Evolutionary conservation across 805 yeast genomes (phyloP).

Genomic region (Pichia californica): DNA sequence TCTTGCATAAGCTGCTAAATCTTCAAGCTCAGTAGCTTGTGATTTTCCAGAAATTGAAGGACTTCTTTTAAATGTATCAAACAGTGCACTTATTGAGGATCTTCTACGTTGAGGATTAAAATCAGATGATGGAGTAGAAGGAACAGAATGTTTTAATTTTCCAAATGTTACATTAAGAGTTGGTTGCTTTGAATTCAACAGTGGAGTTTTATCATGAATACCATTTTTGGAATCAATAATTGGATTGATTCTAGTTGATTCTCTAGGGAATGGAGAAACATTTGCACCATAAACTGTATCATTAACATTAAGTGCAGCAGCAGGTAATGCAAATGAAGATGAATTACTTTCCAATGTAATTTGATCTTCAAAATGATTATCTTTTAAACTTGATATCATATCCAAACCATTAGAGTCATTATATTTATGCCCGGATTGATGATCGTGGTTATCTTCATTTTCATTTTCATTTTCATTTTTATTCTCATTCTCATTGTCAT

Average conservation of each 20-base stretch:
- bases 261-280: neutral
- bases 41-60: conserved; percentile 2
- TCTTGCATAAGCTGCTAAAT: conserved; percentile 32
- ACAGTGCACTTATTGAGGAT: conserved; percentile 21
- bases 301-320: neutral
- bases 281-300: conserved; percentile 2
- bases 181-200: neutral
- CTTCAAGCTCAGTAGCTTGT: conserved; percentile 24
- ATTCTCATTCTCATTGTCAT: no score
- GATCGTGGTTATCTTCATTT: no score
- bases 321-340: conserved; percentile 8
- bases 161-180: neutral
- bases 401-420: no score
- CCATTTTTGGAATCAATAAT: neutral
- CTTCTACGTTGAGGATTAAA: conserved; percentile 12
- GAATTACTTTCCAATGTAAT: neutral
- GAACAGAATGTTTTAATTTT: neutral
- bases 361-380: neutral
- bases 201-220: conserved; percentile 4
- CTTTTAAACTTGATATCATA: no score
- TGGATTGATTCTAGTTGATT: no score
- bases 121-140: neutral
- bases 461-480: no score
- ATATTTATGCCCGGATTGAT: no score
- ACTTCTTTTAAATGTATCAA: conserved; percentile 8